Conservation (phyloP, 805 yeast genomes). For the Starmerella khaoyaiensis region DNA sequence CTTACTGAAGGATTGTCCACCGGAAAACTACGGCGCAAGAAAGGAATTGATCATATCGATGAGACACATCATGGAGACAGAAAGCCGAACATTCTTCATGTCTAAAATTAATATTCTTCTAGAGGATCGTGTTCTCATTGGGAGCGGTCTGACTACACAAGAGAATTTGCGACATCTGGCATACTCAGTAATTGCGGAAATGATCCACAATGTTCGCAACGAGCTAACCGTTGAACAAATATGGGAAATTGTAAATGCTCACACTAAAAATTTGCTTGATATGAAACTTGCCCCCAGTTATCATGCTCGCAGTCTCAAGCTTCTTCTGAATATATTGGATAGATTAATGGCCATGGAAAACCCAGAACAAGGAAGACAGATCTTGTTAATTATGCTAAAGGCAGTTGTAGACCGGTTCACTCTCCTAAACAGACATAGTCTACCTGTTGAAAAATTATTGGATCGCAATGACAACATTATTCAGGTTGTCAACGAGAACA, state of each 20-base stretch:
- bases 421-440: conserved; percentile 43
- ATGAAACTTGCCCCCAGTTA: conserved; percentile 72
- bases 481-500: conserved; percentile 37
- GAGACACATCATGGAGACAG: conserved; percentile 86
- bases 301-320: conserved; percentile 92
- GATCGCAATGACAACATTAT: conserved; percentile 27
- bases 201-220: conserved; percentile 79
- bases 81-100: conserved; percentile 65
- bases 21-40: conserved; percentile 80
- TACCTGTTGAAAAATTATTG: conserved; percentile 33
- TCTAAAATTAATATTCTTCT: conserved; percentile 76
- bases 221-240: conserved; percentile 73
- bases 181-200: conserved; percentile 88
- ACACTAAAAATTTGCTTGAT: conserved; percentile 70
- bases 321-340: conserved; percentile 77
- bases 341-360: conserved; percentile 70
- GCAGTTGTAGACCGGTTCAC: conserved; percentile 75
- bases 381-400: conserved; percentile 74
- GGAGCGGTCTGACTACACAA: conserved; percentile 81
- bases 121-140: conserved; percentile 76
- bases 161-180: conserved; percentile 89
- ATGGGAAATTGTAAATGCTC: conserved; percentile 73
- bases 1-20: conserved; percentile 86
- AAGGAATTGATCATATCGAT: conserved; percentile 89
- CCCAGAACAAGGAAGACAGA: conserved; percentile 67